These are phyloP conservation scores for Boletus sp. DNA, from an alignment of 1,284 basidiomycete species.

Conservation along the genomic window DNA sequence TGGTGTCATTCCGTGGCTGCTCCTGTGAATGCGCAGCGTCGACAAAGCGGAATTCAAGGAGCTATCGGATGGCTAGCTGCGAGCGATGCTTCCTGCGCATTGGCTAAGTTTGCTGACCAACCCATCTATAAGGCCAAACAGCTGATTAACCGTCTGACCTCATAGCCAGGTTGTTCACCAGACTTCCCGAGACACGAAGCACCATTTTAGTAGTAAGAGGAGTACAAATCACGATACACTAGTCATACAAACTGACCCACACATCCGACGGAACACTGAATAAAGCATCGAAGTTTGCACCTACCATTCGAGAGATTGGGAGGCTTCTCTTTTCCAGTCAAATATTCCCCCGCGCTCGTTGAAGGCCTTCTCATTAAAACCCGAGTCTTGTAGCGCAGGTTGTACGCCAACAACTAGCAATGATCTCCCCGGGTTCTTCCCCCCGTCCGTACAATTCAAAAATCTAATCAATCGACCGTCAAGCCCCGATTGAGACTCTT, in stretches of 20 bases:
- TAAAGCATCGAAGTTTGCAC: background rate
- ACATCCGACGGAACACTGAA: background rate
- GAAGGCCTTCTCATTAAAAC: conserved; percentile 3
- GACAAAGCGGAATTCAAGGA: no score
- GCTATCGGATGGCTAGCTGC: no score
- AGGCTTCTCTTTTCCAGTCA: conserved; percentile 3
- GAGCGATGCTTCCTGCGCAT: background rate
- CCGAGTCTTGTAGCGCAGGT: conserved; percentile 1
- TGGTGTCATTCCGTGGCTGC: background rate
- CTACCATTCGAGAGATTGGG: conserved; percentile 1
- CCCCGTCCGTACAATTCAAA: conserved; percentile 4
- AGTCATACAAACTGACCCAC: background rate
- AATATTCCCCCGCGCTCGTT: conserved; percentile 5
- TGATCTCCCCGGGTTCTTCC: conserved; percentile 4
- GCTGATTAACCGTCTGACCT: background rate
- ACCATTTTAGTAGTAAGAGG: background rate
- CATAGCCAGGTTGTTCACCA: background rate
- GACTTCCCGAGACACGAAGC: background rate
- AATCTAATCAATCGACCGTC: background rate
- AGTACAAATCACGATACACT: background rate
- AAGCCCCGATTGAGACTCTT: background rate
- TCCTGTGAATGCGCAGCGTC: background rate
- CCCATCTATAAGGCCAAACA: background rate
- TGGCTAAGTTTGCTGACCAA: background rate
- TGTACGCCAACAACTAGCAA: conserved; percentile 5